These are phyloP conservation scores for Fusarium gaditjirri DNA, from an alignment of 2,329 filamentous ascomycete species.

Conservation along the genomic window DNA sequence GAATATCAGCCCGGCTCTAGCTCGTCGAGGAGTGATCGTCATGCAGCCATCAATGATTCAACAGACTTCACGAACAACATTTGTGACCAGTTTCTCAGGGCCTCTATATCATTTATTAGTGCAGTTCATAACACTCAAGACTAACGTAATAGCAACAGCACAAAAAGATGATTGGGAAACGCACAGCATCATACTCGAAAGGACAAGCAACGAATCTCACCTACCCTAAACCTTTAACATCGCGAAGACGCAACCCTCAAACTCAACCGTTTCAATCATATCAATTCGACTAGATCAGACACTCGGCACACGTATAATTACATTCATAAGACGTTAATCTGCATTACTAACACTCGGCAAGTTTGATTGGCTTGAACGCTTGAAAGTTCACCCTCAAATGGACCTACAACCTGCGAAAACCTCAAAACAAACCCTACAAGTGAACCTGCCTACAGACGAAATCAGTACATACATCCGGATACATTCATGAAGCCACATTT, in stretches of 20 bases:
- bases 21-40: rapidly evolving
- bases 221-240: neutral
- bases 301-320: rapidly evolving
- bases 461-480: neutral
- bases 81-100: rapidly evolving
- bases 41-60: rapidly evolving
- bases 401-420: neutral
- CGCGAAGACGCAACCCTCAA: rapidly evolving
- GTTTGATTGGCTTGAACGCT: neutral
- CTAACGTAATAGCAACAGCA: rapidly evolving
- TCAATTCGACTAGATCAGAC: rapidly evolving
- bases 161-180: neutral
- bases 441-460: neutral
- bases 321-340: rapidly evolving
- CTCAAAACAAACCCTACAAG: neutral
- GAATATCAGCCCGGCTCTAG: rapidly evolving
- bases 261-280: neutral
- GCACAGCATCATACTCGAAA: rapidly evolving
- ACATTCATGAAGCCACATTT: neutral
- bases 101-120: rapidly evolving
- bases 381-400: rapidly evolving
- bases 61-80: too few species aligned
- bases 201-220: rapidly evolving
- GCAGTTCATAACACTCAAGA: rapidly evolving
- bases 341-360: rapidly evolving